Percentiles rank a stretch among this genome's conserved stretches.
Evolutionary conservation across 1,284 basidiomycete species (phyloP).

Genomic region (Leucoagaricus sp.): DNA sequence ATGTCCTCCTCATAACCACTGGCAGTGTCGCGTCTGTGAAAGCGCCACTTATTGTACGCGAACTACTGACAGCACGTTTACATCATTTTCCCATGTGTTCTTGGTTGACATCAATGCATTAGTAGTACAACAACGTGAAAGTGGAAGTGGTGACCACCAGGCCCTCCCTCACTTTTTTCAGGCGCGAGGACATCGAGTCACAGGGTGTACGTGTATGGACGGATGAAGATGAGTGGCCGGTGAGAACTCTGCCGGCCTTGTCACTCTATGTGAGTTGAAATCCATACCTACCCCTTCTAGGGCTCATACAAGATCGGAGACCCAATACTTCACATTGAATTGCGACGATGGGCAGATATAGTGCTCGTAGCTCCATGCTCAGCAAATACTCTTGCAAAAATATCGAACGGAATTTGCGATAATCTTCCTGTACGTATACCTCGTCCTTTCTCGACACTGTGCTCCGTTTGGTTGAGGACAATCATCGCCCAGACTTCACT

Average conservation of each 20-base stretch:
- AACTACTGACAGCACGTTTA: slow-evolving; percentile 68
- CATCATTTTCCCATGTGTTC: no score
- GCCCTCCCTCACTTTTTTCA: slow-evolving; percentile 79
- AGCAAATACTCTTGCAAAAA: slow-evolving; percentile 94
- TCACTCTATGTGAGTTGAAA: no score
- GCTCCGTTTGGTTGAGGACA: background rate
- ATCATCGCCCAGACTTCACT: slow-evolving; percentile 78
- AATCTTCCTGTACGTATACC: slow-evolving; percentile 73
- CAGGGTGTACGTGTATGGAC: slow-evolving; percentile 78
- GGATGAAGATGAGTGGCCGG: slow-evolving; percentile 91
- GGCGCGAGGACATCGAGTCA: slow-evolving; percentile 50
- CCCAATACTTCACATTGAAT: slow-evolving; percentile 95
- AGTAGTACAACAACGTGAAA: slow-evolving; percentile 70
- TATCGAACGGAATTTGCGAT: slow-evolving; percentile 87
- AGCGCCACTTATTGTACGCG: slow-evolving; percentile 83
- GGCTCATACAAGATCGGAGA: slow-evolving; percentile 75
- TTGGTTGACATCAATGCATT: background rate
- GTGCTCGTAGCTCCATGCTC: slow-evolving; percentile 95
- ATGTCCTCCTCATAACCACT: slow-evolving; percentile 85
- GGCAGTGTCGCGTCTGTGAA: slow-evolving; percentile 97
- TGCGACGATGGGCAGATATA: slow-evolving; percentile 94
- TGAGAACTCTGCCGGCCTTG: no score
- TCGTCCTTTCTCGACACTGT: background rate
- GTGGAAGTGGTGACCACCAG: slow-evolving; percentile 87
- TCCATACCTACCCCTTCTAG: slow-evolving; percentile 34